Evolutionary conservation across 1,139 yeast species (phyloP), one percentile per base, ranked within the genome.

Genomic region (Pichia sp.): DNA sequence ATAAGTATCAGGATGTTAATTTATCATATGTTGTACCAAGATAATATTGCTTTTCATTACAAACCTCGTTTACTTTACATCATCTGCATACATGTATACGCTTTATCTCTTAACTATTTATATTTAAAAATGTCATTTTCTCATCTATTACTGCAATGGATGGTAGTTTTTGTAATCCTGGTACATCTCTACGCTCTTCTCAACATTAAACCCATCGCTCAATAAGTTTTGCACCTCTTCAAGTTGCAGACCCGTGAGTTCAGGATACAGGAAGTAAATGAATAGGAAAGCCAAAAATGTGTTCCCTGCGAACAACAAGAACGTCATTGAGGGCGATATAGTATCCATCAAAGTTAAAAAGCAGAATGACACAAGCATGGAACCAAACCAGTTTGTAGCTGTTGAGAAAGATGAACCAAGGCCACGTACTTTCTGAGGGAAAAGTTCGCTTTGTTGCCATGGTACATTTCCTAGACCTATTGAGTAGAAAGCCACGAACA

Each of bases 381-480:
- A 73, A 4, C 79, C 79, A 11, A 72, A 58, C 79, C 79, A 73
- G 52, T 73, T 73, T 29, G 77, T 71, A 23, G 67, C 68, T 7
- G 78, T 68, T 3, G 77, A 73, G 46, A 65, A 67, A 65, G 74
- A 72, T 7, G 69, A 69, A 12, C 79, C 79, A 24, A 70, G 54
- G 9, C 77, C 69, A 45, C 79, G 63, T 18, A 73, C 75, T 39
- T 67, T 68, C 45, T 72, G 77, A 1, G 77, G 71, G 47, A 74
- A 74, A 40, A 73, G 62, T 51, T 74, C 80, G 28, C 73, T 74
- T 32, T 77, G 79, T 23, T 75, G 74, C 80, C 80, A 74, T 2
- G 80, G 79, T 34, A 70, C 67, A 49, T 70, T 71, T 41, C 80
- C 80, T 38, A 73, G 65, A 34, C 80, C 79, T 40, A 69, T 59